phyloP scores from a whole-genome alignment of 129 eudicot genomes.

The Calendula officinalis region DNA sequence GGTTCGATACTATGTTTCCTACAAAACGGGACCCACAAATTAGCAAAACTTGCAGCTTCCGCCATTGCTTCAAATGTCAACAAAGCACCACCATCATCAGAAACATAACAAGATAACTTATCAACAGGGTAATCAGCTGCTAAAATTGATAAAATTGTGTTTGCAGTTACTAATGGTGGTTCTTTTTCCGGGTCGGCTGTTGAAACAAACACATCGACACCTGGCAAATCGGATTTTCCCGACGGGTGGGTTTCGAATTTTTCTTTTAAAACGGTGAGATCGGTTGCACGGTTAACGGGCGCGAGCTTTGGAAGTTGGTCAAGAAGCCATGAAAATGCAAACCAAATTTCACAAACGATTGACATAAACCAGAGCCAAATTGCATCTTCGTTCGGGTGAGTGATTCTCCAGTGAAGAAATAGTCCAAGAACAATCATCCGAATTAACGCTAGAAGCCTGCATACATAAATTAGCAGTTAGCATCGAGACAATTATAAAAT shows the following conservation, averaged over 20 bases:
- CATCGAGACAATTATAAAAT: no score
- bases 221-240: slow-evolving; percentile 64
- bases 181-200: slow-evolving; percentile 70
- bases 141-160: slow-evolving; percentile 77
- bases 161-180: slow-evolving; percentile 81
- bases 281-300: no score
- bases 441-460: slow-evolving; percentile 38
- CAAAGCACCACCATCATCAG: slow-evolving; percentile 91
- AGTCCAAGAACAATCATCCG: slow-evolving; percentile 42
- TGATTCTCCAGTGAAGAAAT: slow-evolving; percentile 43
- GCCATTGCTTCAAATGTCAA: slow-evolving; percentile 92
- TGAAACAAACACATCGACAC: slow-evolving; percentile 70
- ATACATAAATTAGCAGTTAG: background rate
- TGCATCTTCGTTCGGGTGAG: slow-evolving; percentile 47
- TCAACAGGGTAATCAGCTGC: slow-evolving; percentile 80
- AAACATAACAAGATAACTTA: slow-evolving; percentile 72
- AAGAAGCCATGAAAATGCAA: no score
- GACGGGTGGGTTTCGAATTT: no score
- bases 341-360: slow-evolving; percentile 50
- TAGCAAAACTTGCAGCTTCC: slow-evolving; percentile 43
- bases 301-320: no score
- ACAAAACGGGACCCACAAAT: slow-evolving; percentile 10
- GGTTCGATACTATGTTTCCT: slow-evolving; percentile 16
- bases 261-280: no score
- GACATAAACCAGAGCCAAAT: slow-evolving; percentile 57